Percentiles rank a stretch among this genome's conserved stretches.
Evolutionary conservation across 371 early-diverging fungal genomes (phyloP).

Genomic region (Synchytrium microbalum): DNA sequence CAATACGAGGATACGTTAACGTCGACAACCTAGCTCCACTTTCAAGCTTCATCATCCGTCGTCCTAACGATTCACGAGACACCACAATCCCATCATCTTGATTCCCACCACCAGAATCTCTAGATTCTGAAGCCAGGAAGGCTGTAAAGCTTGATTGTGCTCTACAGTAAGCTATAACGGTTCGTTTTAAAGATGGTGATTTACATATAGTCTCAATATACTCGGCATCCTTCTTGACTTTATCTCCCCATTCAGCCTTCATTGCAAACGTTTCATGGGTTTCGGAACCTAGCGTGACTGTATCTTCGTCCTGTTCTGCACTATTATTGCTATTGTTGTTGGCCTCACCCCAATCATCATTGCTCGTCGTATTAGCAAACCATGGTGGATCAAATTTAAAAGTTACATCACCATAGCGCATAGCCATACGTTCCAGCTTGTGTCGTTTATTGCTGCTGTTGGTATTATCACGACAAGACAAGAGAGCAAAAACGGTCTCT

Average conservation of each 20-base stretch:
- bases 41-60: background rate
- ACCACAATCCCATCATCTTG: background rate
- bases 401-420: background rate
- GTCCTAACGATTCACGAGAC: background rate
- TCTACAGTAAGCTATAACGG: background rate
- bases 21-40: background rate
- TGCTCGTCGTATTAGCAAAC: background rate
- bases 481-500: slow-evolving; percentile 8
- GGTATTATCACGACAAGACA: slow-evolving; percentile 3
- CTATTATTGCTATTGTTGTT: background rate
- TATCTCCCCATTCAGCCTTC: no score
- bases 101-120: background rate
- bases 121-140: background rate
- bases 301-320: background rate
- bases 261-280: background rate
- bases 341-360: background rate
- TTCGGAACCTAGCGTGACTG: background rate
- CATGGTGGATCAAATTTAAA: slow-evolving; percentile 2
- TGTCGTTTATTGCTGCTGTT: background rate
- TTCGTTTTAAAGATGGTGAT: background rate
- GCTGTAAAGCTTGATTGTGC: background rate
- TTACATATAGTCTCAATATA: background rate
- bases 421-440: background rate
- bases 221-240: background rate
- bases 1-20: background rate